Percentiles rank a stretch among this genome's conserved stretches.
phyloP scores from a whole-genome alignment of 129 eudicot genomes.

The Deinandra increscens region DNA sequence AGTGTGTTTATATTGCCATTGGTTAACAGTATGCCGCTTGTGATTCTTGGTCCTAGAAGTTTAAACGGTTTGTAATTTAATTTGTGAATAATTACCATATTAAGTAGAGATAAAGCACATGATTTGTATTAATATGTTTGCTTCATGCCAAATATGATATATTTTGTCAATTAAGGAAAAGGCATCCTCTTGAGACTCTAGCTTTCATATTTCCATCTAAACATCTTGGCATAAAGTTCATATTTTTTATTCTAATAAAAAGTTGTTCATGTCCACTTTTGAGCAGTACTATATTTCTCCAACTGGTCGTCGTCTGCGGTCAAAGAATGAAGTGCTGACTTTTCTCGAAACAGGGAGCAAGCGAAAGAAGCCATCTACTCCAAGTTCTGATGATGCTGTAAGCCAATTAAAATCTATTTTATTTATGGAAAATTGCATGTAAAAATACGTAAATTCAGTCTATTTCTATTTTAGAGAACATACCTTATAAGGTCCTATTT shows the following conservation, averaged over 20 bases:
- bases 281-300: conserved; percentile 52
- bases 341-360: conserved; percentile 53
- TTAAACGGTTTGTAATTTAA: neutral
- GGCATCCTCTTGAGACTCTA: neutral
- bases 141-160: conserved; percentile 14
- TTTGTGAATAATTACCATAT: neutral
- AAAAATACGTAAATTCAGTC: neutral
- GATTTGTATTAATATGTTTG: neutral
- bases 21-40: neutral
- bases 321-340: conserved; percentile 52
- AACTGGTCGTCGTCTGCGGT: conserved; percentile 43
- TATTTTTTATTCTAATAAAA: conserved; percentile 14
- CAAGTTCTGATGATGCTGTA: conserved; percentile 47
- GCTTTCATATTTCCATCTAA: conserved; percentile 12
- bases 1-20: neutral
- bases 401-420: conserved; percentile 20
- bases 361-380: conserved; percentile 28
- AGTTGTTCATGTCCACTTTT: conserved; percentile 12
- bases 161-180: conserved; percentile 4
- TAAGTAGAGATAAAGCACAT: neutral
- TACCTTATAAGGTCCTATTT: too few species aligned
- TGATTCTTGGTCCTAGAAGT: neutral
- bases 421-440: neutral
- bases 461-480: neutral
- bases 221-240: neutral